These are phyloP conservation scores for Tothia fuscella DNA, from an alignment of 2,329 filamentous ascomycete genomes.

Conservation along the genomic window DNA sequence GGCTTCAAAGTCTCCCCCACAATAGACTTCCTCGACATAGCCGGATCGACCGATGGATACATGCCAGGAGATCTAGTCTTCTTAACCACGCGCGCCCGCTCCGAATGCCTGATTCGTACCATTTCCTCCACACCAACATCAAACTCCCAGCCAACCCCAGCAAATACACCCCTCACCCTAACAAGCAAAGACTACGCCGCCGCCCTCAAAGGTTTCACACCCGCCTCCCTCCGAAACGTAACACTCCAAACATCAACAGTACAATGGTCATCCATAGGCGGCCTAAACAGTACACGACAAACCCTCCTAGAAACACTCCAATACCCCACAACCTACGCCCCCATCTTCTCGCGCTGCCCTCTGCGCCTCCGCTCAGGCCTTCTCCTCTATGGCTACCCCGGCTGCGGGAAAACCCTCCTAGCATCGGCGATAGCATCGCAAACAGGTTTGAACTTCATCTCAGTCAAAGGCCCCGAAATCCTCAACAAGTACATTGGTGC, in stretches of 20 bases:
- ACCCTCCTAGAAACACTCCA: slow-evolving; percentile 91
- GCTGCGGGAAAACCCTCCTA: slow-evolving; percentile 91
- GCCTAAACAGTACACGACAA: slow-evolving; percentile 71
- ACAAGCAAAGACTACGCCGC: slow-evolving; percentile 65
- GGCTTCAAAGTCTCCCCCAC: slow-evolving; percentile 64
- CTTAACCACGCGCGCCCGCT: slow-evolving; percentile 75
- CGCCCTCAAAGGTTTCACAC: slow-evolving; percentile 85
- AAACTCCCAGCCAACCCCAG: slow-evolving; percentile 20
- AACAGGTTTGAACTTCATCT: slow-evolving; percentile 96
- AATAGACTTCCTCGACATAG: slow-evolving; percentile 84
- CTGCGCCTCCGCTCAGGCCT: slow-evolving; percentile 88
- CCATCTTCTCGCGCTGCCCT: slow-evolving; percentile 92
- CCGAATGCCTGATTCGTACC: slow-evolving; percentile 81
- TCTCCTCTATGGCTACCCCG: slow-evolving; percentile 86
- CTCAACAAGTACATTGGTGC: slow-evolving; percentile 99
- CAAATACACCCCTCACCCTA: too few relatives aligned
- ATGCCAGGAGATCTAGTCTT: slow-evolving; percentile 91
- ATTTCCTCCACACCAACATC: slow-evolving; percentile 43
- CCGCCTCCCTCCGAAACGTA: slow-evolving; percentile 86
- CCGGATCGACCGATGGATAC: slow-evolving; percentile 90
- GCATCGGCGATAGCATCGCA: slow-evolving; percentile 96
- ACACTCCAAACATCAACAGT: slow-evolving; percentile 87
- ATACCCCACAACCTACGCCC: slow-evolving; percentile 95
- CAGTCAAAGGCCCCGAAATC: slow-evolving; percentile 95
- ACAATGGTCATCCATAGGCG: slow-evolving; percentile 85